Base-by-base conservation (phyloP, 1,139 yeast genomes). In the Taiozyma sp. region DNA sequence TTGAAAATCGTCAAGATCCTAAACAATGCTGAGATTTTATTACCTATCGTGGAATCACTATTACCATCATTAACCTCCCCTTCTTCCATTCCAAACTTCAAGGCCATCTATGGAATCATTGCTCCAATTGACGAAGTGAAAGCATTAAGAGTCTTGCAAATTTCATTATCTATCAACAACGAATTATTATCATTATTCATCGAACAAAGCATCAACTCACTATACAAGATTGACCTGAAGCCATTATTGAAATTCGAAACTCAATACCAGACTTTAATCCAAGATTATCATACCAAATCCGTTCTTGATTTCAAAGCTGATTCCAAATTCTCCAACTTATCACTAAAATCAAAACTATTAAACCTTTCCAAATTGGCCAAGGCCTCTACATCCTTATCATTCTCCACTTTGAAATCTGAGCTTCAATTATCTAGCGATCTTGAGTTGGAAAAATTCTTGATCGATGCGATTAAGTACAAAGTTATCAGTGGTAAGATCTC, bases 401-500 rank as follows among this genome's bases (percentile, higher is more conserved):
- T 52, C 47, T 34, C 55, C n/a, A 47, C 49, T 23, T 49, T 62
- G 16, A 45, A 55, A 28, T 24, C 48, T 12, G 40, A 47, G 10
- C 46, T 58, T 9, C 32, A 38, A 12, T 48, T 60, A 32, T 44
- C 49, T 9, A 23, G 42, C 1, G 39, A 48, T 3, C n/a, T 50
- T n/a, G 59, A 48, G 38, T 39, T 62, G 12, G 65, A 62, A 48
- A 45, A 48, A 30, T 54, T 57, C 42, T 49, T 62, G 46, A 51
- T 61, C 43, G 54, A 54, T 29, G 59, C 64, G 32, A 58, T 62
- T 46, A 60, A 62, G 51, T 48, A 52, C 10, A 52, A 56, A 27
- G 51, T 57, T 7, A 27, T 62, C 13, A 52, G 55, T 22, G 66
- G 62, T 41, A 61, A 60, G 54, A 47, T 62, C 45, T 55, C 58